A percentile compares a stretch with the other conserved stretches of the same genome.
Evolutionary conservation across 768 basidiomycete species (phyloP).

Genomic region (Leccinum ochraceum): DNA sequence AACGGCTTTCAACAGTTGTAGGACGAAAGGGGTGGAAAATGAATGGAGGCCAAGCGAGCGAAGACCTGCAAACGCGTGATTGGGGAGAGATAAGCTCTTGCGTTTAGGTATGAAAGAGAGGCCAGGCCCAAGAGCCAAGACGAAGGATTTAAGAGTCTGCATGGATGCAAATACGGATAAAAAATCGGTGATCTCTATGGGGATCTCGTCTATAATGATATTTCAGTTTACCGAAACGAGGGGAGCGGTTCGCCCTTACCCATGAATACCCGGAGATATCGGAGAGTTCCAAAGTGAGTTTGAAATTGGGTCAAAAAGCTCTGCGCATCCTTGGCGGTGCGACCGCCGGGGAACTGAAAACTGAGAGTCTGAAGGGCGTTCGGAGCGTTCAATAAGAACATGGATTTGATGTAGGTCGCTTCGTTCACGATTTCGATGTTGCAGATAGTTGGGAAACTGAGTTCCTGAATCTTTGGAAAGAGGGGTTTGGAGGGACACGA

Average conservation of each 20-base stretch:
- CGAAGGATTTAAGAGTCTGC: conserved; percentile 18
- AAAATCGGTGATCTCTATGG: conserved; percentile 19
- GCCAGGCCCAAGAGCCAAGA: conserved; percentile 17
- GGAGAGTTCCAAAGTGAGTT: conserved; percentile 13
- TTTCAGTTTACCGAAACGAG: background rate
- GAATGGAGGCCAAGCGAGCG: conserved; percentile 16
- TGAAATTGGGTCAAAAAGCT: conserved; percentile 13
- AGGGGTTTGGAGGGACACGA: conserved; percentile 23
- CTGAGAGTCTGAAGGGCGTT: conserved; percentile 8
- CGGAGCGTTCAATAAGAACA: conserved; percentile 13
- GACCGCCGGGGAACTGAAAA: conserved; percentile 19
- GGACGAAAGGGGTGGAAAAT: conserved; percentile 11
- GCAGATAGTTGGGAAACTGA: conserved; percentile 15
- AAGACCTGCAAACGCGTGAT: conserved; percentile 8
- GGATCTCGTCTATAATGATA: conserved; percentile 8
- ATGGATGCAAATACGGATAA: conserved; percentile 14
- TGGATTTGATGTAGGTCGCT: conserved; percentile 12
- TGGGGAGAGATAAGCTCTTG: conserved; percentile 9
- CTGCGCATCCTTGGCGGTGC: conserved; percentile 17
- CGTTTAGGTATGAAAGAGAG: conserved; percentile 11
- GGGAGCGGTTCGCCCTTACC: conserved; percentile 6
- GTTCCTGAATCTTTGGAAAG: conserved; percentile 27
- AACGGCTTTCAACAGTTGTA: conserved; percentile 10
- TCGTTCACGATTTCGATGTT: conserved; percentile 20
- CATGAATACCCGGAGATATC: conserved; percentile 20